Base-by-base conservation (phyloP, 2,329 filamentous ascomycete species). In the Calonectria naviculata region DNA sequence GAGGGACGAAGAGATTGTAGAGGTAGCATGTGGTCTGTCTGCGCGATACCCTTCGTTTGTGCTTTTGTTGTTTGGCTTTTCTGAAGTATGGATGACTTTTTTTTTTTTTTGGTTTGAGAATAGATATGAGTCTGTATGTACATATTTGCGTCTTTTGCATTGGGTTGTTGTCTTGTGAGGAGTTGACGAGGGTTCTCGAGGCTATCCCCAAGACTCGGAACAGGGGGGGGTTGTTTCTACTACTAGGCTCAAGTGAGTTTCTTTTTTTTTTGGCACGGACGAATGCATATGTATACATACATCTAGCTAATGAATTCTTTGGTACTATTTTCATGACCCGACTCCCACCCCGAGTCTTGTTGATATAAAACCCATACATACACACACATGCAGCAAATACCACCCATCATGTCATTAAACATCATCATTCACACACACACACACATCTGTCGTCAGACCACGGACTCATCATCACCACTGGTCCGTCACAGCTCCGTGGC, bases 401-500 rank as follows among this genome's bases (percentile, higher is more conserved):
- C 56, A 42, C 38, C 36, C 61, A 47, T 58, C 34, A n/a, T 8
- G 10, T 36, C 29, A 34, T 21, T 21, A n/a, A 15, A 56, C n/a
- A 36, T 64, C 31, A 49, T 34, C 44, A 36, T 64, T 41, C 42
- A 29, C 38, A 13, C 29, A 4, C n/a, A 12, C 26, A 17, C 21
- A 26, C 52, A 26, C 36, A 6, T 3, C n/a, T 31, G n/a, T 26
- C 17, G 24, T 44, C 9, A 28, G 19, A 12, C 15, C n/a, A n/a
- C n/a, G n/a, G n/a, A n/a, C n/a, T n/a, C n/a, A n/a, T n/a, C n/a
- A n/a, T 74, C 67, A 83, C 80, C 79, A 81, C 42, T 74, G 78
- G 72, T 98, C 95, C 44, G 95, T 98, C 84, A 98, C 93, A 10
- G 95, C 95, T 6, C 96, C 96, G 78, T 96, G 93, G 81, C 93